Conservation (phyloP, 2,329 filamentous ascomycete genomes). For the Davidsoniella neocaledoniae region DNA sequence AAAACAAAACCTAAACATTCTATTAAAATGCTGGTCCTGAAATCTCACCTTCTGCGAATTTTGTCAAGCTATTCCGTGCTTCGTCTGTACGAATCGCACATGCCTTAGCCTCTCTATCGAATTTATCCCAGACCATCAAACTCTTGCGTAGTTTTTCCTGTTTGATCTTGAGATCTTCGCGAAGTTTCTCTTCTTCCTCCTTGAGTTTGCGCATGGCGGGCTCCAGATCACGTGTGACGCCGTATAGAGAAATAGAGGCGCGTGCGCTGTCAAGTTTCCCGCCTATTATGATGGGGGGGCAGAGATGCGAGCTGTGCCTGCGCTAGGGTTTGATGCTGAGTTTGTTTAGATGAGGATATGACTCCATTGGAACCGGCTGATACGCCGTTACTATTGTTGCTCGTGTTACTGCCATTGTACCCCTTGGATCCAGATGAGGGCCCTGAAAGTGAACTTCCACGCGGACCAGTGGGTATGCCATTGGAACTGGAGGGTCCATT, state of each 20-base stretch:
- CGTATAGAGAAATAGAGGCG: conserved; percentile 25
- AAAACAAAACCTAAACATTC: background rate
- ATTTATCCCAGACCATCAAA: conserved; percentile 35
- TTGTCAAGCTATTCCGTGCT: conserved; percentile 39
- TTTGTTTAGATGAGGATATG: conserved; percentile 6
- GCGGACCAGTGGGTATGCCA: conserved; percentile 34
- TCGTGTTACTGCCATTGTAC: background rate
- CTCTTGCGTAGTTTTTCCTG: conserved; percentile 38
- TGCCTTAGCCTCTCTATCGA: conserved; percentile 35
- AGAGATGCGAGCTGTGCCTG: conserved; percentile 35
- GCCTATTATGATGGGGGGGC: conserved; percentile 34
- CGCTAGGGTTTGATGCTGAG: conserved; percentile 28
- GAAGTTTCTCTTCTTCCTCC: conserved; percentile 41
- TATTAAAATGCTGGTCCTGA: conserved; percentile 35
- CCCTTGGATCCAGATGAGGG: conserved; percentile 14
- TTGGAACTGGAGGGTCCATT: conserved; percentile 23
- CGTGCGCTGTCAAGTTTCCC: conserved; percentile 35
- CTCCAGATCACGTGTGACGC: conserved; percentile 37
- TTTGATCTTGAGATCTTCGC: conserved; percentile 34
- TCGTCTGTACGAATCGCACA: conserved; percentile 40
- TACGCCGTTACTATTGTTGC: background rate
- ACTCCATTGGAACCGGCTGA: conserved; percentile 1
- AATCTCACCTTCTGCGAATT: conserved; percentile 35
- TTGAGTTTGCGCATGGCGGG: conserved; percentile 35
- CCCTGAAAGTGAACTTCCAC: conserved; percentile 32